phyloP scores from a whole-genome alignment of 208 protist species.

The Kentomonas sorsogonicus region DNA sequence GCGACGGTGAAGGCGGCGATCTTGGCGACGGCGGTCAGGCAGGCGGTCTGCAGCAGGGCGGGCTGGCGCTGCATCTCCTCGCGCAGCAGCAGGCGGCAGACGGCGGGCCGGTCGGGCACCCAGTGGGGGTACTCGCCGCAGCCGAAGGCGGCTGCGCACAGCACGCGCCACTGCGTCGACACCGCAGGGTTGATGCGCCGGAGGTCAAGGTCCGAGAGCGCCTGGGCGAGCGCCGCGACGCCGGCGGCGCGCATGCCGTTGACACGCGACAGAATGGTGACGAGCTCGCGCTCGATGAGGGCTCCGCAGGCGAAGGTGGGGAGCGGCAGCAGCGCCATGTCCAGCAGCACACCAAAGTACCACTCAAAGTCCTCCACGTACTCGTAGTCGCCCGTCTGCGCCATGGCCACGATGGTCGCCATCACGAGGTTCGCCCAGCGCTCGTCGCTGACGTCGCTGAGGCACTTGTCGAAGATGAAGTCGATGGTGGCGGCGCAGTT shows the following conservation, averaged over 20 bases:
- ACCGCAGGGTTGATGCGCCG: constrained; percentile 26
- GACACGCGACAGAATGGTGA: constrained; percentile 93
- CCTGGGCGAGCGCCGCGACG: constrained; percentile 49
- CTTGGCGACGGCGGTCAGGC: constrained; percentile 87
- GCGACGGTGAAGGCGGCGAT: constrained; percentile 65
- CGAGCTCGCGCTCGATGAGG: constrained; percentile 88
- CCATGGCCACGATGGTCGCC: constrained; percentile 74
- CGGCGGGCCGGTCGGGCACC: constrained; percentile 43
- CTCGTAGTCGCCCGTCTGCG: constrained; percentile 78
- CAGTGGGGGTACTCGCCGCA: constrained; percentile 92
- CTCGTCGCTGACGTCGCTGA: constrained; percentile 59
- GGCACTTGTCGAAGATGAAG: constrained; percentile 59
- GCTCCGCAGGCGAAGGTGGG: constrained; percentile 66
- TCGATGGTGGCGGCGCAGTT: constrained; percentile 85
- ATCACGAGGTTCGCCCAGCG: constrained; percentile 92
- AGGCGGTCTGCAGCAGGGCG: constrained; percentile 77
- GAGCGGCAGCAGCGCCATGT: constrained; percentile 74
- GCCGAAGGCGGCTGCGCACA: constrained; percentile 91
- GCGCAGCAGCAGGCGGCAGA: constrained; percentile 41
- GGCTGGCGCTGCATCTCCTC: constrained; percentile 40
- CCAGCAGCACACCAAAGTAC: constrained; percentile 93
- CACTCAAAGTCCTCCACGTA: constrained; percentile 97
- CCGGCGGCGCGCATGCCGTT: constrained; percentile 78
- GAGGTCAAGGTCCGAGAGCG: constrained; percentile 44
- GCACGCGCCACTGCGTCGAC: constrained; percentile 68